Evolutionary conservation across 176 grass and related monocot genomes (phyloP).

Genomic region (Bromus sterilis): DNA sequence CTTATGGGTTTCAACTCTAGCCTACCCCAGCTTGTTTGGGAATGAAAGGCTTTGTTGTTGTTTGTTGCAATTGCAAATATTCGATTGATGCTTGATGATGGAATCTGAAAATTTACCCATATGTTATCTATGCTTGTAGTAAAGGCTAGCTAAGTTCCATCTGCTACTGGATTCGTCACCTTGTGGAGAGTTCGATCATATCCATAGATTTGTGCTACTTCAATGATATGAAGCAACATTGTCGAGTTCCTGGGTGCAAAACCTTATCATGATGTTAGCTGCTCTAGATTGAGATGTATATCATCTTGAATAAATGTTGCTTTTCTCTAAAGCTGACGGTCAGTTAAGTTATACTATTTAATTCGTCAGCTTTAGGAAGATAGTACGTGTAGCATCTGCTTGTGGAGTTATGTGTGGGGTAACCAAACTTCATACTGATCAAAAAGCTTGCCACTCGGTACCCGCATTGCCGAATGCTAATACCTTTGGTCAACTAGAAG

Average conservation of each 20-base stretch:
- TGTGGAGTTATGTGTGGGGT: background rate
- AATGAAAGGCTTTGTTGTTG: too few relatives aligned
- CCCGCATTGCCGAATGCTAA: background rate
- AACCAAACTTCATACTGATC: background rate
- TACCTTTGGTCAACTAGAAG: background rate
- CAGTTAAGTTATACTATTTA: background rate
- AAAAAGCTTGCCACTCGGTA: background rate
- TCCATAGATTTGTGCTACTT: background rate
- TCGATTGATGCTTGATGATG: background rate
- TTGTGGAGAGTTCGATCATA: background rate
- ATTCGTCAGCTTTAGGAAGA: background rate
- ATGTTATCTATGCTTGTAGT: background rate
- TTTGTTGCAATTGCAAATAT: too few relatives aligned
- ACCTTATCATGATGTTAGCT: background rate
- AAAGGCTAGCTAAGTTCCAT: background rate
- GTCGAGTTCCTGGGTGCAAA: background rate
- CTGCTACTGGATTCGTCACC: background rate
- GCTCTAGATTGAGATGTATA: background rate
- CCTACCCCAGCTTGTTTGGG: too few relatives aligned
- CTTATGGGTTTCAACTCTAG: too few relatives aligned
- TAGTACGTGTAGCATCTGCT: background rate
- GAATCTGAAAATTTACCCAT: background rate
- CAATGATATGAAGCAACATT: background rate
- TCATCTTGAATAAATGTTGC: background rate
- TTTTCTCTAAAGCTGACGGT: background rate